Base-by-base conservation (phyloP, 495 filamentous ascomycete genomes). In the Cercophora newfieldiana region DNA sequence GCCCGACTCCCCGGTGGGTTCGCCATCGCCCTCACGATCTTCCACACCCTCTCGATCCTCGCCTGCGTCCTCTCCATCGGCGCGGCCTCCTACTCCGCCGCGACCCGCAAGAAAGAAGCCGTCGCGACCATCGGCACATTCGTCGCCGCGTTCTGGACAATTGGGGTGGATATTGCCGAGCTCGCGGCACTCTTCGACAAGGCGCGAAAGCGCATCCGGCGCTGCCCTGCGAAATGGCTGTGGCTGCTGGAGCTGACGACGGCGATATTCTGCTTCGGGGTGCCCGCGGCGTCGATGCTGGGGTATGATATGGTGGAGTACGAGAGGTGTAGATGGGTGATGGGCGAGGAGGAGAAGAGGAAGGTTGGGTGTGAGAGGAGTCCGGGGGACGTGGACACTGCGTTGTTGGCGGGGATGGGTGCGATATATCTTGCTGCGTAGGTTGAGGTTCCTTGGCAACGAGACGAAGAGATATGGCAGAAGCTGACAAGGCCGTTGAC, bases 291-390 rank as follows among this genome's bases (percentile, higher is more conserved):
- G 2, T 57, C 54, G 54, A 14, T n/a, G 18, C 24, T 57, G 24
- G 54, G 54, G 28, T 57, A 57, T 25, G 54, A 57, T 22, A n/a
- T 8, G 54, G 54, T 18, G 1, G 28, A 31, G 54, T 57, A 57
- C 19, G 24, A 57, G 54, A 57, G 54, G 54, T 57, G 54, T 57
- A 29, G 54, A n/a, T 57, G 6, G 28, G 54, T 57, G 24, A 57
- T 3, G 54, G 1, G 1, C 16, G 14, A 10, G 3, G 54, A 57
- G 16, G 3, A n/a, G 54, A n/a, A 57, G 54, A 25, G n/a, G n/a
- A n/a, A 5, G 28, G 30, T 57, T 22, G 54, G 28, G 24, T 57
- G 54, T 31, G 54, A 31, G 54, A 4, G 12, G 54, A 26, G 18
- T 55, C 25, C 54, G 54, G 24, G 53, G 53, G 12, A 12, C 5